Evolutionary conservation across 148 eudicot genomes (phyloP).

Genomic region (Chenopodium suecicum): DNA sequence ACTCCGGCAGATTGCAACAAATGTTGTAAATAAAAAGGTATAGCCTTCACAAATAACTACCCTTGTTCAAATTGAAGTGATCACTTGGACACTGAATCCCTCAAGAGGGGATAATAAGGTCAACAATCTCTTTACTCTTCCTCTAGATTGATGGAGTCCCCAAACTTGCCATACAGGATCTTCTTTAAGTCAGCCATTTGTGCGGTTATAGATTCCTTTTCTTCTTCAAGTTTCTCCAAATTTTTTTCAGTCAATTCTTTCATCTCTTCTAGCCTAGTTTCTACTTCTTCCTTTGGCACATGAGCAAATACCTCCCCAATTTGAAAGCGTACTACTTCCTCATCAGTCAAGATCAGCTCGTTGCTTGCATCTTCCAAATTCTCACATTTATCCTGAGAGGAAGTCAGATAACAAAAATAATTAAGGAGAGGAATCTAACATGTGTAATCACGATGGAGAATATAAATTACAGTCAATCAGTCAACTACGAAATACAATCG

Average conservation of each 20-base stretch:
- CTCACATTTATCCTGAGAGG: constrained; percentile 70
- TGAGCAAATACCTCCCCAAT: constrained; percentile 98
- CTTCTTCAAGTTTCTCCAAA: constrained; percentile 86
- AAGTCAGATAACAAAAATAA: background rate
- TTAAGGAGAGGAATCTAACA: background rate
- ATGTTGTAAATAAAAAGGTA: background rate
- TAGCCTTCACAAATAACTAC: background rate
- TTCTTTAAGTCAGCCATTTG: constrained; percentile 90
- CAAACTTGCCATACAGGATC: constrained; percentile 84
- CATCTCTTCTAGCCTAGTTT: constrained; percentile 76
- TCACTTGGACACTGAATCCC: background rate
- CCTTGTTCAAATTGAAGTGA: background rate
- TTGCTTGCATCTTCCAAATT: constrained; percentile 90
- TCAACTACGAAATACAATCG: background rate
- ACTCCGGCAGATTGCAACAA: background rate
- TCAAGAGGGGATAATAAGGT: background rate
- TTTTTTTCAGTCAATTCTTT: constrained; percentile 57
- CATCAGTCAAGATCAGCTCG: constrained; percentile 86
- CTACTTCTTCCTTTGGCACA: constrained; percentile 86
- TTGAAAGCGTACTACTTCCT: constrained; percentile 86
- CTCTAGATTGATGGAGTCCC: constrained; percentile 96
- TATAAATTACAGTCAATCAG: background rate
- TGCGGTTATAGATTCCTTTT: constrained; percentile 61
- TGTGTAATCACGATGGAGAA: background rate
- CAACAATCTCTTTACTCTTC: constrained; percentile 52